These are phyloP conservation scores for Glebionis coronaria DNA, from an alignment of 129 eudicot species.

Conservation along the genomic window DNA sequence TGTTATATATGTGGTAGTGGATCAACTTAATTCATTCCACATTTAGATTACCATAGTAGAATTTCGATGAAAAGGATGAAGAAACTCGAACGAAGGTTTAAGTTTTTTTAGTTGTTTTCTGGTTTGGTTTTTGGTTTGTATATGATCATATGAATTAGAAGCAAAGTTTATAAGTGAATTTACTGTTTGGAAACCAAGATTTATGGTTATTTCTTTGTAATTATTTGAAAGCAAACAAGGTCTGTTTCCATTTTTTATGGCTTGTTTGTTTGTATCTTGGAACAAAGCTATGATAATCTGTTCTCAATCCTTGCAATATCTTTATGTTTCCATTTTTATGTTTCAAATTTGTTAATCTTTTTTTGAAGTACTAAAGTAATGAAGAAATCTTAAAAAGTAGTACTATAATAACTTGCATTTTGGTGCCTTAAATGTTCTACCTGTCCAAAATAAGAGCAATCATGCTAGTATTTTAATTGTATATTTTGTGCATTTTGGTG, in stretches of 20 bases:
- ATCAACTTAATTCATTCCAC: constrained; percentile 45
- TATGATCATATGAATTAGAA: constrained; percentile 9
- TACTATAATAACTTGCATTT: too few species aligned
- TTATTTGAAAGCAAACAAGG: not conserved
- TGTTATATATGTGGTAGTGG: constrained; percentile 22
- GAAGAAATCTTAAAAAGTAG: not conserved
- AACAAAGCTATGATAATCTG: not conserved
- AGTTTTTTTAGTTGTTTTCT: constrained; percentile 9
- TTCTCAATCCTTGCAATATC: not conserved
- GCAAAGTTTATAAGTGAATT: constrained; percentile 1
- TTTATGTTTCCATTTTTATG: constrained; percentile 8
- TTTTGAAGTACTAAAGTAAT: not conserved
- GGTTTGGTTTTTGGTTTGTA: constrained; percentile 10
- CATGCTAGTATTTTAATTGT: not conserved
- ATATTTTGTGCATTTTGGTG: not conserved
- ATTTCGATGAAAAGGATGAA: not conserved
- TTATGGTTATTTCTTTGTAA: not conserved
- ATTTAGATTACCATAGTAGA: constrained; percentile 20
- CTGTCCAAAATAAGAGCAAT: not conserved
- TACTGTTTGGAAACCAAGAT: not conserved
- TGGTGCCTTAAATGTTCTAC: too few species aligned
- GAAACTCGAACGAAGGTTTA: constrained; percentile 6
- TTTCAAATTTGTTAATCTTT: constrained; percentile 1
- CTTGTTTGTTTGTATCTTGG: not conserved
- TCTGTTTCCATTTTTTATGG: not conserved